phyloP scores from a whole-genome alignment of 2,329 filamentous ascomycete genomes.

The Onygenales sp. region DNA sequence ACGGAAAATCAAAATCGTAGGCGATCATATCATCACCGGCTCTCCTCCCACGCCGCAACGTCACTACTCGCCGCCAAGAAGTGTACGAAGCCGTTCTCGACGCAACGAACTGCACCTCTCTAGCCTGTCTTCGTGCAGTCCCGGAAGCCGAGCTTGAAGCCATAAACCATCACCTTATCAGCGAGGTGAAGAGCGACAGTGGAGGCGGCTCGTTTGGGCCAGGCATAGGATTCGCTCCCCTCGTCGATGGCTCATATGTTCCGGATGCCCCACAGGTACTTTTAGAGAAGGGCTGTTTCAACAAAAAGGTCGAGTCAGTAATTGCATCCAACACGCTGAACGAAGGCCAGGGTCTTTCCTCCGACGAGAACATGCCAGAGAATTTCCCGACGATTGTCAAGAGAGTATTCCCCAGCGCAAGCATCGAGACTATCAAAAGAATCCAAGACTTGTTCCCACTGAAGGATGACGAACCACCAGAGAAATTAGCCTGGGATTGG shows the following conservation, averaged over 20 bases:
- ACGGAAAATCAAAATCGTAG: background rate
- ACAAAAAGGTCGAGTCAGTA: constrained; percentile 1
- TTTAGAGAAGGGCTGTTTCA: background rate
- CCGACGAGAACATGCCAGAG: constrained; percentile 3
- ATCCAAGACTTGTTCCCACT: constrained; percentile 3
- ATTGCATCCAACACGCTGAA: constrained; percentile 2
- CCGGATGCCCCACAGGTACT: background rate
- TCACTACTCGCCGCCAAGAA: background rate
- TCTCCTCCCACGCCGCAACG: background rate
- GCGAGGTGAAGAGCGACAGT: background rate
- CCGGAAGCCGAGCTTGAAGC: background rate
- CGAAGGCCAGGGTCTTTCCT: background rate
- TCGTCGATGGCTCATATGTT: constrained; percentile 1
- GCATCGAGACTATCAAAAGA: background rate
- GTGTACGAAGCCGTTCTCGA: constrained; percentile 1
- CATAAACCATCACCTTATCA: constrained; percentile 1
- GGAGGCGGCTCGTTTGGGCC: constrained; percentile 3
- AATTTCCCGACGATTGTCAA: constrained; percentile 1
- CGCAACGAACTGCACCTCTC: background rate
- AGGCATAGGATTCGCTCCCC: constrained; percentile 5
- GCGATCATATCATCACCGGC: constrained; percentile 3
- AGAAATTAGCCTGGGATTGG: constrained; percentile 9
- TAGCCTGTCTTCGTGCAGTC: background rate
- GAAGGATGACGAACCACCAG: background rate
- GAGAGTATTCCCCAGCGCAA: constrained; percentile 1